Percentiles rank a stretch among this genome's conserved stretches.
Evolutionary conservation across 208 protist species (phyloP).

Genomic region (Porcisia hertigi): DNA sequence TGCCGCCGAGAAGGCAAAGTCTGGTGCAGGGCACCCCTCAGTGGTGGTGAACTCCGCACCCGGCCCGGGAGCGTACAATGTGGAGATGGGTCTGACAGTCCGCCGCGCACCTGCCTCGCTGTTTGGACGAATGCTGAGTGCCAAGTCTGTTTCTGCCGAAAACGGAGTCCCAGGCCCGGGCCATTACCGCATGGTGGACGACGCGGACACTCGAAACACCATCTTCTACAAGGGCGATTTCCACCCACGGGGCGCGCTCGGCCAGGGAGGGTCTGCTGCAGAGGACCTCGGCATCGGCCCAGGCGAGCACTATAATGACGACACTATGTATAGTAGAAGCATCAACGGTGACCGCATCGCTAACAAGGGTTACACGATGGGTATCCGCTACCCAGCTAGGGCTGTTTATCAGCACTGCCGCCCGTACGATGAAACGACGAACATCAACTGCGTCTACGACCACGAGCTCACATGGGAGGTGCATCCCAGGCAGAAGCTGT

Average conservation of each 20-base stretch:
- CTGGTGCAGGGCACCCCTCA: constrained; percentile 19
- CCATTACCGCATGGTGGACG: constrained; percentile 42
- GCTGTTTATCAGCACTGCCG: constrained; percentile 71
- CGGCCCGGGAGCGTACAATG: constrained; percentile 27
- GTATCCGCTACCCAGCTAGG: constrained; percentile 76
- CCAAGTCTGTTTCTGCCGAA: constrained; percentile 27
- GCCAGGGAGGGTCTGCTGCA: constrained; percentile 12
- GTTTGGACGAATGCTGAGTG: constrained; percentile 33
- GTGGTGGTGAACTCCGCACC: constrained; percentile 11
- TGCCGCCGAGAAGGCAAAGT: constrained; percentile 11
- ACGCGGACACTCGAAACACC: constrained; percentile 24
- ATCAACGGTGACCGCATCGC: constrained; percentile 42
- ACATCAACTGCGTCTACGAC: constrained; percentile 80
- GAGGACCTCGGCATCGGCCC: constrained; percentile 32
- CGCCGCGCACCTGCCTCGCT: constrained; percentile 22
- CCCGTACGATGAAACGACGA: constrained; percentile 65
- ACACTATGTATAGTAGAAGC: constrained; percentile 48
- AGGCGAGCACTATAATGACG: constrained; percentile 62
- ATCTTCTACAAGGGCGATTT: constrained; percentile 85
- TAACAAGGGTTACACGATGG: constrained; percentile 71
- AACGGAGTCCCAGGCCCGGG: constrained; percentile 62
- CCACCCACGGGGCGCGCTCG: constrained; percentile 34
- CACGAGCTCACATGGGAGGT: constrained; percentile 73
- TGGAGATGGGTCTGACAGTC: constrained; percentile 10
- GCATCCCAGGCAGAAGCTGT: constrained; percentile 26